These are phyloP conservation scores for Edaphochlamys debaryana DNA, from an alignment of 139 green algal species.

Conservation along the genomic window DNA sequence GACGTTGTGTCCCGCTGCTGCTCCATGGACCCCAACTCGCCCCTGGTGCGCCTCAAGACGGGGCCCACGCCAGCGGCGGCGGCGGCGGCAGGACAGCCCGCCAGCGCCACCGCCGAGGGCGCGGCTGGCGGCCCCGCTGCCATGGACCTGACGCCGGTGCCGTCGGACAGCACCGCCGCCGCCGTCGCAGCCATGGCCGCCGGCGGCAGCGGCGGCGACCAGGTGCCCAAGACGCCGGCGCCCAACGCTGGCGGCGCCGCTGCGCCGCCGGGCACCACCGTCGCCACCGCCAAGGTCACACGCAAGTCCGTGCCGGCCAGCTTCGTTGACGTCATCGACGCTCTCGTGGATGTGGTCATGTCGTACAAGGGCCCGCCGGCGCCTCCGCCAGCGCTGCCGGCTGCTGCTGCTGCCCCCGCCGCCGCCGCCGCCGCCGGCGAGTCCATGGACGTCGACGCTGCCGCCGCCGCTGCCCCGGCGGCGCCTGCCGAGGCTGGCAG, in stretches of 20 bases:
- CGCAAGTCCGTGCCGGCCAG: constrained; percentile 66
- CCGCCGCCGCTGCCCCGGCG: not conserved
- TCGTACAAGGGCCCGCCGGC: constrained; percentile 54
- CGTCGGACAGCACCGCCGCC: not conserved
- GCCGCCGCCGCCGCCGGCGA: not conserved
- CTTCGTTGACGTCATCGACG: constrained; percentile 87
- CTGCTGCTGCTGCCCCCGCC: not conserved
- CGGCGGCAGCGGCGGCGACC: not conserved
- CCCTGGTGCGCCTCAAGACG: constrained; percentile 37
- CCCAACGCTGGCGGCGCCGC: not conserved
- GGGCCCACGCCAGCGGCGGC: constrained; percentile 1
- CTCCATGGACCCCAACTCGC: constrained; percentile 43
- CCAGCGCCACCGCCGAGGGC: constrained; percentile 1
- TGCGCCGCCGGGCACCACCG: not conserved
- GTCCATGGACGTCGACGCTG: constrained; percentile 45
- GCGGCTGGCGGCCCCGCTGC: not conserved
- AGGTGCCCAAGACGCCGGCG: constrained; percentile 13
- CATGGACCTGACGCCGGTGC: constrained; percentile 14
- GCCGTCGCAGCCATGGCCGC: not conserved
- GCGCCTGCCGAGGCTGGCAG: constrained; percentile 23
- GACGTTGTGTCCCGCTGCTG: constrained; percentile 73
- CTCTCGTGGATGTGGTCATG: constrained; percentile 82
- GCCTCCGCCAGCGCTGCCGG: not conserved
- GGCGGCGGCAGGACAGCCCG: not conserved
- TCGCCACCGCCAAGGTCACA: constrained; percentile 32